phyloP scores from a whole-genome alignment of 352 stramenopile species.

The Peronospora tabacina region DNA sequence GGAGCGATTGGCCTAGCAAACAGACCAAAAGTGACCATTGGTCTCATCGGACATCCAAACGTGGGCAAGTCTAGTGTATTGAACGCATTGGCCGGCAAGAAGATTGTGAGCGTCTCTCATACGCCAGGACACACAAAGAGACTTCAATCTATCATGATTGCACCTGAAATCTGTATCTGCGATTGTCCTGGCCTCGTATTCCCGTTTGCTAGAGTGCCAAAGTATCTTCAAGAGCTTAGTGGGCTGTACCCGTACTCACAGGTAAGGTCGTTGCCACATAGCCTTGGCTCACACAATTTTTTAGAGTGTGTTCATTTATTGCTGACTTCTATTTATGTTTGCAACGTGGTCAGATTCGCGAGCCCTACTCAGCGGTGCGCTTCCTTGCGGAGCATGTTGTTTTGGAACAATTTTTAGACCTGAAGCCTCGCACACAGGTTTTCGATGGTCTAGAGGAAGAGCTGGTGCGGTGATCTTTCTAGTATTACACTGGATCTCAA shows the following conservation, averaged over 20 bases:
- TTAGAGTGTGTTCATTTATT: background rate
- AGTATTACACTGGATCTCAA: constrained; percentile 1
- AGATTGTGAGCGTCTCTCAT: constrained; percentile 83
- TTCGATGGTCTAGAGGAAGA: constrained; percentile 77
- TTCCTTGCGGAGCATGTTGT: constrained; percentile 75
- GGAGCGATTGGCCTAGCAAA: constrained; percentile 31
- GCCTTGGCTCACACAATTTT: background rate
- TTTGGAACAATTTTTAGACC: constrained; percentile 58
- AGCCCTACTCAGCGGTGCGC: constrained; percentile 82
- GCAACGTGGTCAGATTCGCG: constrained; percentile 54
- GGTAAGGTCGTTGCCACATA: constrained; percentile 15
- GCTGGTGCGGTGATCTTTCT: constrained; percentile 30
- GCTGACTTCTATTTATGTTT: constrained; percentile 3
- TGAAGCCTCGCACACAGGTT: constrained; percentile 62
- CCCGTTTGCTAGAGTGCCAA: constrained; percentile 68
- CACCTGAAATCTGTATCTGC: constrained; percentile 75
- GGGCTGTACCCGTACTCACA: constrained; percentile 80
- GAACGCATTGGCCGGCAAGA: constrained; percentile 80
- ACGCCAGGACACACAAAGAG: constrained; percentile 81
- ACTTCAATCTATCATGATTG: constrained; percentile 82
- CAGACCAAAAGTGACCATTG: constrained; percentile 64
- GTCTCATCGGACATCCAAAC: constrained; percentile 85
- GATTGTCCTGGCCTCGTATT: constrained; percentile 84
- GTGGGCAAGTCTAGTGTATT: constrained; percentile 86
- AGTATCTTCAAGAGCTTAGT: constrained; percentile 80